Evolutionary conservation across 768 basidiomycete genomes (phyloP).

Genomic region (Agrocybe chaxingu): DNA sequence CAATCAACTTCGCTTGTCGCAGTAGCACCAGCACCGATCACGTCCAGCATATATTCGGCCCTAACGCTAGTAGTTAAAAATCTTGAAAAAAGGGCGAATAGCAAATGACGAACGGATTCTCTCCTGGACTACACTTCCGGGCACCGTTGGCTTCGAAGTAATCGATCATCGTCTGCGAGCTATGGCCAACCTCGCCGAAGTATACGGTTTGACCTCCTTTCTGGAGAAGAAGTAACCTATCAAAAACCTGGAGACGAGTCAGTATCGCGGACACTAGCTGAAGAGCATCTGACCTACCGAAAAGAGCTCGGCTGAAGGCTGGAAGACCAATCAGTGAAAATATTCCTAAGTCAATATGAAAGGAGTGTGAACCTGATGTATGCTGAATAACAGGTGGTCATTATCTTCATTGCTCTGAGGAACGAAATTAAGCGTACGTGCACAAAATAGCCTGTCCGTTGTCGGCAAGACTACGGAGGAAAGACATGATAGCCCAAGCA

Average conservation of each 20-base stretch:
- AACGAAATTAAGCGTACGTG: constrained; percentile 48
- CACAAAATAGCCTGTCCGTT: constrained; percentile 89
- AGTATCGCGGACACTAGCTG: neutral
- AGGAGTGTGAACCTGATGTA: constrained; percentile 33
- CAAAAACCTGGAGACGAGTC: constrained; percentile 50
- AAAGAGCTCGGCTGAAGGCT: constrained; percentile 85
- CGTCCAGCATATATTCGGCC: constrained; percentile 64
- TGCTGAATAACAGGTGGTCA: constrained; percentile 22
- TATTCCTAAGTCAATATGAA: neutral
- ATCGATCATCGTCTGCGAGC: constrained; percentile 58
- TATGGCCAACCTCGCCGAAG: constrained; percentile 67
- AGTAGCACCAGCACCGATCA: constrained; percentile 71
- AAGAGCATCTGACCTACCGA: constrained; percentile 31
- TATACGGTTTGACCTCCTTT: constrained; percentile 78
- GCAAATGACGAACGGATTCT: constrained; percentile 61
- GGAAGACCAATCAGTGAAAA: neutral
- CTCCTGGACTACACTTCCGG: constrained; percentile 54
- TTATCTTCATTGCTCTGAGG: neutral
- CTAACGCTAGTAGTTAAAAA: constrained; percentile 30
- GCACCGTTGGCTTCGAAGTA: constrained; percentile 78
- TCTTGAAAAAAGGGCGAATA: neutral
- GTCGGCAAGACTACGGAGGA: constrained; percentile 73
- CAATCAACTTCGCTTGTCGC: constrained; percentile 53
- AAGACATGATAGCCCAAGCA: constrained; percentile 78
- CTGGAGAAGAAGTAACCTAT: constrained; percentile 70